Percentiles rank a stretch among this genome's conserved stretches.
phyloP scores from a whole-genome alignment of 495 filamentous ascomycete genomes.

The Tuber magnatum region DNA sequence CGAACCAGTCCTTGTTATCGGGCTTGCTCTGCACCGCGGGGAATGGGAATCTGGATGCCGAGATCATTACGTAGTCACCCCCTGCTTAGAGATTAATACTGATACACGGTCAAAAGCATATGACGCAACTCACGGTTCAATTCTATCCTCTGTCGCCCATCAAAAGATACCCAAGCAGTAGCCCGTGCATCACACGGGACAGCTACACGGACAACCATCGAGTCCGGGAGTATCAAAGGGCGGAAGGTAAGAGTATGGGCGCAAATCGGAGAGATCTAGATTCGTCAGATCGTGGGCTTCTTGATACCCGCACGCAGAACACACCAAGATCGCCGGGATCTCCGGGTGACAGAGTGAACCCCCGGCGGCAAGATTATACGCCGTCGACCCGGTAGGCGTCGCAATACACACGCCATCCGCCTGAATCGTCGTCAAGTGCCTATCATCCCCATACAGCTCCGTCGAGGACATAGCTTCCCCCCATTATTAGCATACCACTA shows the following conservation, averaged over 20 bases:
- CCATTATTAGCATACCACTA: slow-evolving; percentile 2
- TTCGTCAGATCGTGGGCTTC: neutral
- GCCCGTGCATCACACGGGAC: slow-evolving; percentile 77
- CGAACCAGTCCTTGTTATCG: slow-evolving; percentile 78
- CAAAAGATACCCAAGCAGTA: slow-evolving; percentile 90
- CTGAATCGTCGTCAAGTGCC: slow-evolving; percentile 85
- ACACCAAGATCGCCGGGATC: slow-evolving; percentile 82
- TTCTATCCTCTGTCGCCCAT: slow-evolving; percentile 91
- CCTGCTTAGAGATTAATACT: slow-evolving; percentile 41
- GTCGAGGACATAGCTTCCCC: slow-evolving; percentile 35
- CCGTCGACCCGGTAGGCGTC: slow-evolving; percentile 88
- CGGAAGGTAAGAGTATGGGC: slow-evolving; percentile 94
- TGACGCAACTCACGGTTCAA: slow-evolving; percentile 48
- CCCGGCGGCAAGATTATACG: slow-evolving; percentile 91
- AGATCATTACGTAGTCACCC: slow-evolving; percentile 90
- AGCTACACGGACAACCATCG: slow-evolving; percentile 76
- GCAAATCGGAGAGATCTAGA: slow-evolving; percentile 78
- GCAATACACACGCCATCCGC: slow-evolving; percentile 95
- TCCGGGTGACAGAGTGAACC: slow-evolving; percentile 94
- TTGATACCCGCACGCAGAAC: slow-evolving; percentile 1
- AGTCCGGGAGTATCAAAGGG: slow-evolving; percentile 97
- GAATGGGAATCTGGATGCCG: slow-evolving; percentile 90
- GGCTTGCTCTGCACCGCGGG: slow-evolving; percentile 72
- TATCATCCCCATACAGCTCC: slow-evolving; percentile 88
- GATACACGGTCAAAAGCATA: neutral